These are phyloP conservation scores for Lyophyllum shimeji DNA, from an alignment of 768 basidiomycete genomes.

Conservation along the genomic window DNA sequence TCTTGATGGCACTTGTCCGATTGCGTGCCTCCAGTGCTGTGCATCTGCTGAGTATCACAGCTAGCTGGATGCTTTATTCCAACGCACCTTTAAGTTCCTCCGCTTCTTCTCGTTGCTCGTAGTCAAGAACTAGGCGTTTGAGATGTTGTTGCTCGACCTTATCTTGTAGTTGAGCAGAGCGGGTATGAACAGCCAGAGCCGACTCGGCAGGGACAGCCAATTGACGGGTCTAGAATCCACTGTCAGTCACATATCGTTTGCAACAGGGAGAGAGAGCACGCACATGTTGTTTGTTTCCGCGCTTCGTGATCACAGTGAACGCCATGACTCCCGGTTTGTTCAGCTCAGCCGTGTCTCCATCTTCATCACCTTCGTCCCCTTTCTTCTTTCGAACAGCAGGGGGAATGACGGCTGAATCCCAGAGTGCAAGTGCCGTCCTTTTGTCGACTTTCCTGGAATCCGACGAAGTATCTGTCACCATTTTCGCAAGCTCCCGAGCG, in stretches of 20 bases:
- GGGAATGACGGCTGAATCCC: constrained; percentile 84
- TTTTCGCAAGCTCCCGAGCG: constrained; percentile 91
- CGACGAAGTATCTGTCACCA: constrained; percentile 84
- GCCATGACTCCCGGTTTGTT: constrained; percentile 63
- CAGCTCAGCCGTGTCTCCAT: constrained; percentile 36
- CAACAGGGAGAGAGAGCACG: constrained; percentile 20
- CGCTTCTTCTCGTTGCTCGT: constrained; percentile 86
- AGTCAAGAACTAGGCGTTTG: constrained; percentile 91
- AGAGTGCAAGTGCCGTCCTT: constrained; percentile 81
- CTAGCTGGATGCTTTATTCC: background rate
- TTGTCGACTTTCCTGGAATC: constrained; percentile 88
- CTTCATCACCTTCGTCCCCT: constrained; percentile 56
- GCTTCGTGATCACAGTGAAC: constrained; percentile 91
- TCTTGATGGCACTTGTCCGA: constrained; percentile 69
- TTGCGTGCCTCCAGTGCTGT: constrained; percentile 70
- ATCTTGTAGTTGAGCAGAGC: constrained; percentile 89
- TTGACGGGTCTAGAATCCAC: constrained; percentile 64
- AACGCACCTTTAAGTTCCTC: constrained; percentile 73
- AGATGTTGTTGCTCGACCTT: constrained; percentile 96
- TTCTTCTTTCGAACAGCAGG: constrained; percentile 66
- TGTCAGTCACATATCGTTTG: constrained; percentile 10
- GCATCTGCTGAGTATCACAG: background rate
- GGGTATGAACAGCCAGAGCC: constrained; percentile 86
- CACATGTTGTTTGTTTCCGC: constrained; percentile 91
- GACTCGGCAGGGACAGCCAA: constrained; percentile 88